Evolutionary conservation across 495 filamentous ascomycete species (phyloP).

Genomic region (Trichocladium antarcticum): DNA sequence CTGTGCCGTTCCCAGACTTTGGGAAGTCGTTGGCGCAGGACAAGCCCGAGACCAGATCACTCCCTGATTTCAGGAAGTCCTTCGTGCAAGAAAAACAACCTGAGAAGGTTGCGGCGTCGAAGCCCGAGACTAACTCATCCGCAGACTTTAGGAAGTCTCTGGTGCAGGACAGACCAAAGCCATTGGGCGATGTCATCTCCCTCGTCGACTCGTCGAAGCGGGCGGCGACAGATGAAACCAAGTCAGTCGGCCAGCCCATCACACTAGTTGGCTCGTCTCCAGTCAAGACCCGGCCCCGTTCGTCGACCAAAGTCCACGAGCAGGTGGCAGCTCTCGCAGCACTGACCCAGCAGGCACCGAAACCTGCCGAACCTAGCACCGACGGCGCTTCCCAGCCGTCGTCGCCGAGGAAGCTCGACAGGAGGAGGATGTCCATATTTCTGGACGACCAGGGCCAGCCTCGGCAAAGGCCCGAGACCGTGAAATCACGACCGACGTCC

Average conservation of each 20-base stretch:
- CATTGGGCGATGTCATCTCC: slow-evolving; percentile 18
- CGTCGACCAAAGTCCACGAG: slow-evolving; percentile 34
- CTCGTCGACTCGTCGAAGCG: slow-evolving; percentile 28
- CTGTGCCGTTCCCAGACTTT: slow-evolving; percentile 6
- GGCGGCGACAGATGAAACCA: slow-evolving; percentile 17
- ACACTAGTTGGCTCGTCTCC: slow-evolving; percentile 20
- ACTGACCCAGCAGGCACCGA: slow-evolving; percentile 25
- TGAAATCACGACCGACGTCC: slow-evolving; percentile 20
- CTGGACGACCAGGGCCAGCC: slow-evolving; percentile 28
- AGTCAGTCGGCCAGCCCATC: slow-evolving; percentile 24
- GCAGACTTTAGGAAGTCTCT: slow-evolving; percentile 8
- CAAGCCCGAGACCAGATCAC: not conserved
- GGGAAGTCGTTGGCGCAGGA: slow-evolving; percentile 8
- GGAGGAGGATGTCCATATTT: slow-evolving; percentile 44
- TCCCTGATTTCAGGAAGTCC: slow-evolving; percentile 5
- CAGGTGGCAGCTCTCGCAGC: slow-evolving; percentile 35
- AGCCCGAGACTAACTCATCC: not conserved
- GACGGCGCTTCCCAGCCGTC: slow-evolving; percentile 30
- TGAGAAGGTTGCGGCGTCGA: too few relatives aligned
- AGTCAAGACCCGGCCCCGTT: slow-evolving; percentile 21
- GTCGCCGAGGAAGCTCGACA: slow-evolving; percentile 43
- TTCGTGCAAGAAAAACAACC: slow-evolving; percentile 14
- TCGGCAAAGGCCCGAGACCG: slow-evolving; percentile 18
- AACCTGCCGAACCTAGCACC: slow-evolving; percentile 16
- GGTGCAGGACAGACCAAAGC: slow-evolving; percentile 13